Evolutionary conservation across 2,329 filamentous ascomycete species (phyloP).

Genomic region (Aspergillus tanneri): DNA sequence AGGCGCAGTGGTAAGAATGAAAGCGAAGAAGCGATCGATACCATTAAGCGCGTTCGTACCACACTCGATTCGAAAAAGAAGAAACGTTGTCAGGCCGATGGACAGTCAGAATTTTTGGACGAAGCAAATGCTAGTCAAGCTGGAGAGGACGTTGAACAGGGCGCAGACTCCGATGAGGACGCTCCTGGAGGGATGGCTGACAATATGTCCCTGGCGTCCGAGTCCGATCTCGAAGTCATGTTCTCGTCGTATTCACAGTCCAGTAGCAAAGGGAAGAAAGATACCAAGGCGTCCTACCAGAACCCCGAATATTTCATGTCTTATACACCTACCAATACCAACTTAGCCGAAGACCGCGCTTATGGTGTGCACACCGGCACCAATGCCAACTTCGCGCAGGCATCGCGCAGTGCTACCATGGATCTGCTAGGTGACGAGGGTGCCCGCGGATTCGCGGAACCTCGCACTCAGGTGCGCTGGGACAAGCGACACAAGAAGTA

Average conservation of each 20-base stretch:
- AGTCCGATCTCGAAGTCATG: slow-evolving; percentile 66
- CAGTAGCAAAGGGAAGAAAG: slow-evolving; percentile 54
- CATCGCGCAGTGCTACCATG: slow-evolving; percentile 85
- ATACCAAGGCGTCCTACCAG: slow-evolving; percentile 61
- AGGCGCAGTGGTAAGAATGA: slow-evolving; percentile 69
- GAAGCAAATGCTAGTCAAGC: slow-evolving; percentile 3
- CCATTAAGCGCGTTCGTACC: slow-evolving; percentile 46
- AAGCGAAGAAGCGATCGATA: slow-evolving; percentile 64
- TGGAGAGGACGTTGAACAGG: slow-evolving; percentile 30
- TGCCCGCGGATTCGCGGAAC: slow-evolving; percentile 72
- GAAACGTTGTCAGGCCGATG: slow-evolving; percentile 34
- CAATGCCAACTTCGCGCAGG: slow-evolving; percentile 76
- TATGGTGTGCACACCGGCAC: slow-evolving; percentile 89
- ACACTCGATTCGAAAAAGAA: slow-evolving; percentile 45
- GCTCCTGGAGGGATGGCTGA: slow-evolving; percentile 38
- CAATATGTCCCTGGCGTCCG: slow-evolving; percentile 61
- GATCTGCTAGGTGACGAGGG: slow-evolving; percentile 88
- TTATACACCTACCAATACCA: slow-evolving; percentile 79
- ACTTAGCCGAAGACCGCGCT: slow-evolving; percentile 81
- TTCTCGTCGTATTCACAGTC: slow-evolving; percentile 60
- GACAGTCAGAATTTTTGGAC: slow-evolving; percentile 26
- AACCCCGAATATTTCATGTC: slow-evolving; percentile 95
- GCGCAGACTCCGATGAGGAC: slow-evolving; percentile 42
- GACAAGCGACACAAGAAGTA: slow-evolving; percentile 97
- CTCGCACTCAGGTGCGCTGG: slow-evolving; percentile 81